A percentile compares a stretch with the other conserved stretches of the same genome.
Conservation (phyloP, 106 monocot genomes). For the Gastrodia elata region DNA sequence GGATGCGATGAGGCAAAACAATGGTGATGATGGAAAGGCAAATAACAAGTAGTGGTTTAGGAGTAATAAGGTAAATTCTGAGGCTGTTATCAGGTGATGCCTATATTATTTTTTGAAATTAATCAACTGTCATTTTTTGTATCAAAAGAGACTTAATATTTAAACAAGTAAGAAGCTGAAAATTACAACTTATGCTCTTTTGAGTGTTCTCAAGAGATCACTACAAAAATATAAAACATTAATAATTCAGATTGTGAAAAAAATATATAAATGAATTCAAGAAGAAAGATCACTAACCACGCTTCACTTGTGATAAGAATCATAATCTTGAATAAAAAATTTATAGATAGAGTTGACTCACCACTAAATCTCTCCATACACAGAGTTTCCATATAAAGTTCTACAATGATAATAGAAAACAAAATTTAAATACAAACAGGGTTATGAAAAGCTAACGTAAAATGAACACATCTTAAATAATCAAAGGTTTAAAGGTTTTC, state of each 20-base stretch:
- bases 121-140: background rate
- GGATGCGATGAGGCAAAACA: too few relatives aligned
- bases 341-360: constrained; percentile 25
- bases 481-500: background rate
- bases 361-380: constrained; percentile 96
- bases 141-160: background rate
- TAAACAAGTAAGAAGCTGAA: background rate
- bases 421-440: background rate
- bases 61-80: too few relatives aligned
- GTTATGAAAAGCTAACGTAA: background rate
- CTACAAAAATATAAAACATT: background rate
- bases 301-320: background rate
- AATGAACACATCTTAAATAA: background rate
- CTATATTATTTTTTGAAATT: background rate
- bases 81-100: too few relatives aligned
- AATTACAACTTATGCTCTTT: background rate
- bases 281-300: background rate
- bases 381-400: constrained; percentile 75
- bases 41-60: too few relatives aligned
- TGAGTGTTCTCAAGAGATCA: background rate
- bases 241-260: background rate
- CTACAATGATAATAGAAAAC: constrained; percentile 32
- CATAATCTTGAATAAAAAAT: background rate
- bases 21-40: too few relatives aligned
- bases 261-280: background rate